phyloP scores from a whole-genome alignment of 768 basidiomycete genomes.

The Hypholoma fasciculare region DNA sequence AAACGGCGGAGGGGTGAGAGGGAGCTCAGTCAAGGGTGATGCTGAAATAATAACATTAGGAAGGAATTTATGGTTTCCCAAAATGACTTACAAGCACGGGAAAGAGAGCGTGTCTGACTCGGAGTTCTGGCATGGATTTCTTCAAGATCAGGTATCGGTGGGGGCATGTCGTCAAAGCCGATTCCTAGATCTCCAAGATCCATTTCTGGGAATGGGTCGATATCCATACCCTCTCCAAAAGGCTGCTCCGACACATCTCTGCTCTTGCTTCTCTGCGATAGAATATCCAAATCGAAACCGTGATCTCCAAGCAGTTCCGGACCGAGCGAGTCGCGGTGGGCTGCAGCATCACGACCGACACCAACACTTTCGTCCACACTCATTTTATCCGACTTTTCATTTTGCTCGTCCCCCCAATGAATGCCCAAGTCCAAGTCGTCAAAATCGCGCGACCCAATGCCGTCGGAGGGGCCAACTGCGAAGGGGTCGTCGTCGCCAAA shows the following conservation, averaged over 20 bases:
- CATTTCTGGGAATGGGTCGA: slow-evolving; percentile 58
- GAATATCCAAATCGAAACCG: slow-evolving; percentile 55
- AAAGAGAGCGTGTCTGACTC: slow-evolving; percentile 57
- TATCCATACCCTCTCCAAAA: slow-evolving; percentile 53
- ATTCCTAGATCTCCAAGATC: slow-evolving; percentile 65
- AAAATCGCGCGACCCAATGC: slow-evolving; percentile 86
- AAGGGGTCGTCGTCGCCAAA: slow-evolving; percentile 74
- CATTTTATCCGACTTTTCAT: slow-evolving; percentile 50
- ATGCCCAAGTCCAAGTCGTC: slow-evolving; percentile 72
- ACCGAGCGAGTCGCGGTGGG: slow-evolving; percentile 56
- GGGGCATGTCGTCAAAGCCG: slow-evolving; percentile 58
- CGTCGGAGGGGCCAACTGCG: slow-evolving; percentile 76
- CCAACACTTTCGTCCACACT: slow-evolving; percentile 65
- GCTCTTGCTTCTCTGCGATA: slow-evolving; percentile 61
- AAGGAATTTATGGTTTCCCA: neutral
- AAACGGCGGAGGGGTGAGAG: slow-evolving; percentile 75
- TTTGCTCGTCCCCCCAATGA: slow-evolving; percentile 65
- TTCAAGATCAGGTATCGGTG: slow-evolving; percentile 19
- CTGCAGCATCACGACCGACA: slow-evolving; percentile 71
- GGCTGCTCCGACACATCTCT: slow-evolving; percentile 68
- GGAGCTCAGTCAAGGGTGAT: slow-evolving; percentile 74
- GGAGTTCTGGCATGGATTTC: slow-evolving; percentile 52
- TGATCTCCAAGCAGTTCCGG: slow-evolving; percentile 56
- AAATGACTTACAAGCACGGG: slow-evolving; percentile 66
- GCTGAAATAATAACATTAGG: slow-evolving; percentile 39